phyloP scores from a whole-genome alignment of 495 filamentous ascomycete species.

The Penicillium macrosclerotiorum region DNA sequence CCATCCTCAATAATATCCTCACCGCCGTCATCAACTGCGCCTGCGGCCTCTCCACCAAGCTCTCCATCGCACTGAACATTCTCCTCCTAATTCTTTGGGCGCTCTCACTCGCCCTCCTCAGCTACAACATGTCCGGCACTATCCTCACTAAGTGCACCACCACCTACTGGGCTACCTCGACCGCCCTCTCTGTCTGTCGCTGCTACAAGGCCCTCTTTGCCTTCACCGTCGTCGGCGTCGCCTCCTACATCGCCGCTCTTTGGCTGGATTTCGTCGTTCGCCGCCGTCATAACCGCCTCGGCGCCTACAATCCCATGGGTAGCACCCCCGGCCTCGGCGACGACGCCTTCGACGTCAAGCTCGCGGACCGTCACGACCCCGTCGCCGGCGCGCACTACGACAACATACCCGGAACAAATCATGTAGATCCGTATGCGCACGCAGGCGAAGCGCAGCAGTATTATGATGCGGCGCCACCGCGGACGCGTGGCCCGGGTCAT shows the following conservation, averaged over 20 bases:
- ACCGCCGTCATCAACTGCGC: slow-evolving; percentile 57
- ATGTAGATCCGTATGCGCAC: slow-evolving; percentile 10
- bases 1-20: slow-evolving; percentile 50
- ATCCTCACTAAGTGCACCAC: slow-evolving; percentile 56
- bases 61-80: slow-evolving; percentile 54
- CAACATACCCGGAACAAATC: slow-evolving; percentile 5
- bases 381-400: slow-evolving; percentile 1
- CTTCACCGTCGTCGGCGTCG: slow-evolving; percentile 54
- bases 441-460: slow-evolving; percentile 30
- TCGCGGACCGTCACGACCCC: slow-evolving; percentile 24
- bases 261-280: slow-evolving; percentile 50
- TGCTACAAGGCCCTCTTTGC: slow-evolving; percentile 65
- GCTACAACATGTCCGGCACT: slow-evolving; percentile 55
- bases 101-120: slow-evolving; percentile 53
- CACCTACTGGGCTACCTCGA: slow-evolving; percentile 54
- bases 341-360: slow-evolving; percentile 30
- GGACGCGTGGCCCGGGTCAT: slow-evolving; percentile 13
- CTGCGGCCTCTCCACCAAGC: slow-evolving; percentile 53
- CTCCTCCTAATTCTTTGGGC: slow-evolving; percentile 55
- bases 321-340: slow-evolving; percentile 23
- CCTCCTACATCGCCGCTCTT: slow-evolving; percentile 46
- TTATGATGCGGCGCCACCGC: slow-evolving; percentile 22
- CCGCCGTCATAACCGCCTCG: slow-evolving; percentile 40
- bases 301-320: slow-evolving; percentile 46
- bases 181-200: slow-evolving; percentile 59